Conservation (phyloP, 1,139 yeast genomes). For the Suhomyces taliae region DNA sequence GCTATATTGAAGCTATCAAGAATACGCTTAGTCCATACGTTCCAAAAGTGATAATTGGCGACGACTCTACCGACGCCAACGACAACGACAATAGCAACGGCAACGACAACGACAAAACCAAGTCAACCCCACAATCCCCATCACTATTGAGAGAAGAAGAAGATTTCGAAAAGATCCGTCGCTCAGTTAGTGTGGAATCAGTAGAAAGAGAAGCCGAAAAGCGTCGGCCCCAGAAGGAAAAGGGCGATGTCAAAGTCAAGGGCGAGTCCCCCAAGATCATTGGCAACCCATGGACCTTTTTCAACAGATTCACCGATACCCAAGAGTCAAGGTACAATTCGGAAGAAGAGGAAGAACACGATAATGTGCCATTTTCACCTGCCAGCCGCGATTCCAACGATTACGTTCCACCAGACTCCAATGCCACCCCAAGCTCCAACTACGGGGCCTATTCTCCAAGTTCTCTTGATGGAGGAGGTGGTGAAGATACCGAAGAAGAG, state of each 20-base stretch:
- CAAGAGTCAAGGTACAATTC: conserved; percentile 26
- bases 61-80: too few species aligned
- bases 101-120: not conserved
- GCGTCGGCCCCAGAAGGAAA: not conserved
- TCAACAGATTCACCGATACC: conserved; percentile 23
- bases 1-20: not conserved
- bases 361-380: conserved; percentile 13
- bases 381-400: not conserved
- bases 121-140: not conserved
- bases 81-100: too few species aligned
- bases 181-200: not conserved
- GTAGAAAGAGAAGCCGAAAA: not conserved
- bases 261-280: conserved; percentile 24
- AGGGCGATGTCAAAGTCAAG: conserved; percentile 7
- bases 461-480: conserved; percentile 1
- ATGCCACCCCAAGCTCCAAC: not conserved
- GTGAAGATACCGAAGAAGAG: not conserved
- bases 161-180: not conserved
- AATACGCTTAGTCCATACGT: not conserved
- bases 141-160: not conserved
- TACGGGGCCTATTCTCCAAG: not conserved
- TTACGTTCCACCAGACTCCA: not conserved
- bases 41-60: not conserved
- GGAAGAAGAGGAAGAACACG: conserved; percentile 27
- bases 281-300: conserved; percentile 31